Evolutionary conservation across 257 asterid species (phyloP).

Genomic region (Capsicum rhomboideum): DNA sequence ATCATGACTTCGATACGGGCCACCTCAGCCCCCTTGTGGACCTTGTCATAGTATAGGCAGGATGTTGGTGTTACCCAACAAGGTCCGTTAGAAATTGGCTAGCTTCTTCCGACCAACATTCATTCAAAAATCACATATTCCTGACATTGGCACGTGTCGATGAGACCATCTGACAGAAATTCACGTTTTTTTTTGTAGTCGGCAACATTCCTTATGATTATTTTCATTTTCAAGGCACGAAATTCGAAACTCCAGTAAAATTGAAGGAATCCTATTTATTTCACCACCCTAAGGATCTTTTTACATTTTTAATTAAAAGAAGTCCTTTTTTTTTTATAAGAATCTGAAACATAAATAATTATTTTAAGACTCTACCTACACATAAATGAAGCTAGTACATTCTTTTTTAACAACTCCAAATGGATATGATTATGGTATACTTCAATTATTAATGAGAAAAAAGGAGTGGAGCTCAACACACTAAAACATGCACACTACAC

Average conservation of each 20-base stretch:
- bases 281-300: background rate
- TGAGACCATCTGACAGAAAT: too few relatives aligned
- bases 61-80: too few relatives aligned
- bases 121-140: too few relatives aligned
- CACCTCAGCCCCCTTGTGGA: too few relatives aligned
- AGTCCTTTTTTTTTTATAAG: background rate
- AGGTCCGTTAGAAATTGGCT: too few relatives aligned
- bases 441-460: background rate
- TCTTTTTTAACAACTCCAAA: background rate
- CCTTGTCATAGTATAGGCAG: too few relatives aligned
- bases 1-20: too few relatives aligned
- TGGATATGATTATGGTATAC: background rate
- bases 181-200: too few relatives aligned
- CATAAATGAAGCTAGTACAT: background rate
- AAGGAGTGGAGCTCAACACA: constrained; percentile 1
- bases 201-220: too few relatives aligned
- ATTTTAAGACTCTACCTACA: background rate
- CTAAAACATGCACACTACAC: background rate
- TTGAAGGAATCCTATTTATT: background rate
- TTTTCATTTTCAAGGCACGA: background rate
- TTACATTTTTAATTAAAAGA: background rate
- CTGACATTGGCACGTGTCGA: too few relatives aligned
- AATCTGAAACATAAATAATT: background rate
- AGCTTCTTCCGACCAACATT: too few relatives aligned
- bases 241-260: background rate